Evolutionary conservation across 2,329 filamentous ascomycete genomes (phyloP), one percentile per base, ranked within the genome.

Genomic region (Xylariaceae sp.): DNA sequence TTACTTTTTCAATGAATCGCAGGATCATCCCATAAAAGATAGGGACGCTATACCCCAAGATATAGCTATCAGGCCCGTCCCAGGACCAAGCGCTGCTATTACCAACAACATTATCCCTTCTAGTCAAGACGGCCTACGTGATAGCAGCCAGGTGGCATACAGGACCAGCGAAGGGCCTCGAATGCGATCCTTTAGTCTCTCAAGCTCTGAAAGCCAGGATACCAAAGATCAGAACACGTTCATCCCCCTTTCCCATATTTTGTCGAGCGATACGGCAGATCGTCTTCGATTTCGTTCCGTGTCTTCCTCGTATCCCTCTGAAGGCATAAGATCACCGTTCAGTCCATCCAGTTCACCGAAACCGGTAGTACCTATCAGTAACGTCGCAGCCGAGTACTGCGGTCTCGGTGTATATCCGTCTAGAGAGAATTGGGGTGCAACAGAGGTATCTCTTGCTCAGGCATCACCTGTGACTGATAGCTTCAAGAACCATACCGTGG

Each of bases 301-400:
- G 14, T 57, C 56, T 9, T 58, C 56, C 31, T 58, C 50, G 11
- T 58, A 58, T 31, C 56, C 54, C 36, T 49, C 54, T 12, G 52
- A 56, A 38, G 56, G 56, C 5, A 53, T 57, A n/a, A 54, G 52
- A 27, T 55, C 56, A 32, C 52, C 54, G n/a, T 6, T 22, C 9
- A 15, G 39, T 6, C 14, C 15, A 11, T 17, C 12, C 33, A 31
- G 11, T 35, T 57, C 56, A 5, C 54, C 54, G 7, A 48, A 53
- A 32, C 44, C 31, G 10, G 18, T 36, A 14, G 7, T 30, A 9
- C 19, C 11, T 22, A 42, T 35, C 10, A 32, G 38, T 18, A 39
- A 35, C 2, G 30, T 49, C 39, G 22, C 52, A 9, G 17, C 49
- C 11, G 52, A 55, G 27, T 56, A 56, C 45, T 49, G 36, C 27